Percentiles rank a stretch among this genome's conserved stretches.
Evolutionary conservation across 257 asterid species (phyloP).

Genomic region (Vinca minor): DNA sequence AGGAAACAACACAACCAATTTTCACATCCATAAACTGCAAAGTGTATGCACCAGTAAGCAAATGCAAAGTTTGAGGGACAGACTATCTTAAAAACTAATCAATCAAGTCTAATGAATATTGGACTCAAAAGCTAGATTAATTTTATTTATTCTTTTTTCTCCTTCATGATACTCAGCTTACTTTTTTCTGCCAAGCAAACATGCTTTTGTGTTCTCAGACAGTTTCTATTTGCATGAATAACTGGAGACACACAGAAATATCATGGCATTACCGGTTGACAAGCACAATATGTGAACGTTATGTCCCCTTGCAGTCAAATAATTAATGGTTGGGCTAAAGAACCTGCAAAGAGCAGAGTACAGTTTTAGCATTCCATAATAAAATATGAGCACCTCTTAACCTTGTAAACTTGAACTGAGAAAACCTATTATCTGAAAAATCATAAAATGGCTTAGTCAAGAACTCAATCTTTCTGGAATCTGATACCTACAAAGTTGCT

Average conservation of each 20-base stretch:
- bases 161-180: no score
- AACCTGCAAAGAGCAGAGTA: slow-evolving; percentile 49
- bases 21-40: background rate
- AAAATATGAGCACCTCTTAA: background rate
- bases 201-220: no score
- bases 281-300: slow-evolving; percentile 64
- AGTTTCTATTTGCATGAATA: no score
- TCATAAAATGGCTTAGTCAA: background rate
- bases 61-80: background rate
- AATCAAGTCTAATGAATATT: no score
- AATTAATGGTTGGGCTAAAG: slow-evolving; percentile 70
- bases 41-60: background rate
- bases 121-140: no score
- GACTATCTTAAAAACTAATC: background rate
- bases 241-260: no score
- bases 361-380: background rate
- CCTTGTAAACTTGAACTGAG: background rate
- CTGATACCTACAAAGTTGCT: background rate
- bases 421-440: background rate
- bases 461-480: background rate
- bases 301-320: slow-evolving; percentile 53
- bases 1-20: background rate
- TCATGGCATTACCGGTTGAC: slow-evolving; percentile 62
- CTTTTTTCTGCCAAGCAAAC: no score
- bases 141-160: no score